Conservation (phyloP, 169 alveolate genomes). For the Plasmodium gonderi region DNA sequence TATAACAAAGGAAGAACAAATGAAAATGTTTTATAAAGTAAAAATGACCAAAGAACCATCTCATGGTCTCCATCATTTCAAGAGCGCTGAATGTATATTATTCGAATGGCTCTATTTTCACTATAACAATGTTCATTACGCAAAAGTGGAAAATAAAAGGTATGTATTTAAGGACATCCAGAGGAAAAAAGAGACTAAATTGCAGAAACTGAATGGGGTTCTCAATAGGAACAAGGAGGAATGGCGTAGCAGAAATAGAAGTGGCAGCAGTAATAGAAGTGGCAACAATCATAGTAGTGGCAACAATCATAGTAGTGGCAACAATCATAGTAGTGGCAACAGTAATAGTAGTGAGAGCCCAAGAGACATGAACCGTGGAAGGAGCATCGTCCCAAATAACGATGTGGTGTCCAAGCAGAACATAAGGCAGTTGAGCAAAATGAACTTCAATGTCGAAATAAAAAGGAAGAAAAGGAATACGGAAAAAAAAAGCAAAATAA, state of each 20-base stretch:
- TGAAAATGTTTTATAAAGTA: not conserved
- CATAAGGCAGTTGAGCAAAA: not conserved
- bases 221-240: not conserved
- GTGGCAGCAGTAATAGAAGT: not conserved
- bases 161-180: constrained; percentile 6
- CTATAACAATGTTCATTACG: constrained; percentile 46
- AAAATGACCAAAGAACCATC: not conserved
- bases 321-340: not conserved
- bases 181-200: not conserved
- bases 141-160: constrained; percentile 4
- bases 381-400: not conserved
- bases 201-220: not conserved
- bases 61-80: not conserved
- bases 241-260: not conserved
- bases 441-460: constrained; percentile 10
- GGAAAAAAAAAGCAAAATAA: constrained; percentile 28
- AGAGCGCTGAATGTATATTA: constrained; percentile 22
- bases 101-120: constrained; percentile 73
- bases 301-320: not conserved
- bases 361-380: not conserved
- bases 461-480: not conserved
- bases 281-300: no score
- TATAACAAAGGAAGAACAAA: not conserved
- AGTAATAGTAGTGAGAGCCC: no score
- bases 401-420: no score